These are phyloP conservation scores for Babesia bigemina DNA, from an alignment of 169 alveolate species.

Conservation along the genomic window DNA sequence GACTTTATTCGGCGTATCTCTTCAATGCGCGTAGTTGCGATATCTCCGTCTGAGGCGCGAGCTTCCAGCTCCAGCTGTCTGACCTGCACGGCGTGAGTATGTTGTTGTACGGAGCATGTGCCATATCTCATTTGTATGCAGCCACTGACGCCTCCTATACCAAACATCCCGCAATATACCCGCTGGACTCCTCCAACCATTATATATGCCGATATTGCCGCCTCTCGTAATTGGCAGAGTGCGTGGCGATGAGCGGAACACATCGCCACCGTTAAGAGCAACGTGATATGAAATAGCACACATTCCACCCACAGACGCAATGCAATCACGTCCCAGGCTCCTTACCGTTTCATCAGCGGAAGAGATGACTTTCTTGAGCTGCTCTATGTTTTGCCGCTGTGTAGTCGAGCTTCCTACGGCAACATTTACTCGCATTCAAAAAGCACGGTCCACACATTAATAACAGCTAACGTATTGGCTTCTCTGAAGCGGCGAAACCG, in stretches of 20 bases:
- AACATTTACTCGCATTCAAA: background rate
- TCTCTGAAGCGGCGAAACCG: too few relatives aligned
- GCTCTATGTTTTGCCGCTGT: constrained; percentile 29
- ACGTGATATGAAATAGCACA: too few relatives aligned
- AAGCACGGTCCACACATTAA: too few relatives aligned
- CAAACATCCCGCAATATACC: background rate
- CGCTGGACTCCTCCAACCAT: background rate
- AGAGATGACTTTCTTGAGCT: constrained; percentile 34
- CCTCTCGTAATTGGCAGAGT: background rate
- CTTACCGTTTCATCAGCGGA: constrained; percentile 70
- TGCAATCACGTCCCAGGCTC: too few relatives aligned
- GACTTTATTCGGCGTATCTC: constrained; percentile 41
- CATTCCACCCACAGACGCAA: too few relatives aligned
- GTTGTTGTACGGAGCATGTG: background rate
- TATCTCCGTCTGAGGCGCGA: constrained; percentile 26
- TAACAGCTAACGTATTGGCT: too few relatives aligned
- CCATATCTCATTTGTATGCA: background rate
- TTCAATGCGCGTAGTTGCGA: constrained; percentile 31
- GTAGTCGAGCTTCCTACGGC: constrained; percentile 22
- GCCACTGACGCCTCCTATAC: background rate
- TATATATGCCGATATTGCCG: background rate
- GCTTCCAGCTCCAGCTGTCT: constrained; percentile 68
- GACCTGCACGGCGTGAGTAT: constrained; percentile 22
- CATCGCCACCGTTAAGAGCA: too few relatives aligned
- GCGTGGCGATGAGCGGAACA: too few relatives aligned